Conservation (phyloP, 345 rosid species). For the Sisymbrium altissimum region DNA sequence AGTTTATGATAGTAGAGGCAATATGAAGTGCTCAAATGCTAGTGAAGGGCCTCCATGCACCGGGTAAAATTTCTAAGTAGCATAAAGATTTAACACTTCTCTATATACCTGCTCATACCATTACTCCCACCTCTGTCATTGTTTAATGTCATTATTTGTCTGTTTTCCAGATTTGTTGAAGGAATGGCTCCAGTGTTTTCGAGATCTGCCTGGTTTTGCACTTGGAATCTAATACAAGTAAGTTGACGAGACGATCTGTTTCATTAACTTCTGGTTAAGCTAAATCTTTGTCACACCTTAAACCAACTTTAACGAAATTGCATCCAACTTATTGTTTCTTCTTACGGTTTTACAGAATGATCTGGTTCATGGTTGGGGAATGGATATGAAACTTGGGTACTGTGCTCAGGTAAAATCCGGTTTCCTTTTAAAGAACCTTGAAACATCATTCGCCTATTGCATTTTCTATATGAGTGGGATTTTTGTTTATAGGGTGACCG, state of each 20-base stretch:
- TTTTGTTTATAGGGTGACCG: slow-evolving; percentile 68
- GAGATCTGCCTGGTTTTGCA: slow-evolving; percentile 96
- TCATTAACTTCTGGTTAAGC: background rate
- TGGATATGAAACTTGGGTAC: slow-evolving; percentile 97
- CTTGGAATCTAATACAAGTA: slow-evolving; percentile 99
- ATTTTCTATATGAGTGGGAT: background rate
- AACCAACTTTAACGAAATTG: background rate
- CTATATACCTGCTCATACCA: background rate
- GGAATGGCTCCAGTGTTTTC: slow-evolving; percentile 99
- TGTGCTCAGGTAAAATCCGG: slow-evolving; percentile 74
- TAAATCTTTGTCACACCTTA: background rate
- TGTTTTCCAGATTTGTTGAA: slow-evolving; percentile 74
- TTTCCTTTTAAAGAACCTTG: background rate
- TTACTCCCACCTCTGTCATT: background rate
- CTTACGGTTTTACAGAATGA: slow-evolving; percentile 57
- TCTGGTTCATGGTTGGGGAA: slow-evolving; percentile 98
- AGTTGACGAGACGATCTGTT: background rate
- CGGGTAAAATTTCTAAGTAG: slow-evolving; percentile 52
- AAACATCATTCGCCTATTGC: background rate
- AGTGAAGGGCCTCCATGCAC: slow-evolving; percentile 99
- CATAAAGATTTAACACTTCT: background rate
- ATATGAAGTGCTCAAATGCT: slow-evolving; percentile 67
- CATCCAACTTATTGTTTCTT: background rate
- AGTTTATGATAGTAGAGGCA: slow-evolving; percentile 80
- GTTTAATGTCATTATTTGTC: background rate